phyloP scores from a whole-genome alignment of 139 green algal species.

The Axilococcus clingmanii region DNA sequence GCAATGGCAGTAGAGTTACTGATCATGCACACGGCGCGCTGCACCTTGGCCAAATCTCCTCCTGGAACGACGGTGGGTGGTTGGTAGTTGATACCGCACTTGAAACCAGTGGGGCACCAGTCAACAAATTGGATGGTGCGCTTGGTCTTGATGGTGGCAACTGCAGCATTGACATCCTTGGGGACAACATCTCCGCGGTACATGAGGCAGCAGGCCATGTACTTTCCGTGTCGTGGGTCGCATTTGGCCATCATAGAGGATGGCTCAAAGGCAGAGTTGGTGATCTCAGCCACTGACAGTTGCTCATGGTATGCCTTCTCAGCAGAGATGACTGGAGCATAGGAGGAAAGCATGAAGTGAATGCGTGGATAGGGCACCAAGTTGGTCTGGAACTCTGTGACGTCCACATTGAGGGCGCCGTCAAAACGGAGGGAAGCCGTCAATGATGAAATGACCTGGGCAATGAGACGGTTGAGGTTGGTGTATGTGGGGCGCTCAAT shows the following conservation, averaged over 20 bases:
- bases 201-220: constrained; percentile 99
- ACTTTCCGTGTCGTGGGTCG: constrained; percentile 93
- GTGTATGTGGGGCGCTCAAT: constrained; percentile 96
- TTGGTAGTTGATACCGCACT: constrained; percentile 99
- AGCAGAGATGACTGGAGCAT: constrained; percentile 94
- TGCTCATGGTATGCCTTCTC: constrained; percentile 99
- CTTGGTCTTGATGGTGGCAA: constrained; percentile 99
- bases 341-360: constrained; percentile 98
- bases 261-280: constrained; percentile 93
- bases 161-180: constrained; percentile 97
- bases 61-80: constrained; percentile 94
- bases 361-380: constrained; percentile 97
- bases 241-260: constrained; percentile 96
- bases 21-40: constrained; percentile 99
- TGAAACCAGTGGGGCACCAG: constrained; percentile 99
- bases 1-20: constrained; percentile 98
- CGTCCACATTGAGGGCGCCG: constrained; percentile 92
- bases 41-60: constrained; percentile 97
- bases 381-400: constrained; percentile 99
- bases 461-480: constrained; percentile 90
- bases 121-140: constrained; percentile 97
- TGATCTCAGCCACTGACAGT: constrained; percentile 96
- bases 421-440: constrained; percentile 93
- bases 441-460: constrained; percentile 92
- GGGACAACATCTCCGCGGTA: constrained; percentile 98